phyloP scores from a whole-genome alignment of 768 basidiomycete genomes.

The Coprinopsis cinerea region DNA sequence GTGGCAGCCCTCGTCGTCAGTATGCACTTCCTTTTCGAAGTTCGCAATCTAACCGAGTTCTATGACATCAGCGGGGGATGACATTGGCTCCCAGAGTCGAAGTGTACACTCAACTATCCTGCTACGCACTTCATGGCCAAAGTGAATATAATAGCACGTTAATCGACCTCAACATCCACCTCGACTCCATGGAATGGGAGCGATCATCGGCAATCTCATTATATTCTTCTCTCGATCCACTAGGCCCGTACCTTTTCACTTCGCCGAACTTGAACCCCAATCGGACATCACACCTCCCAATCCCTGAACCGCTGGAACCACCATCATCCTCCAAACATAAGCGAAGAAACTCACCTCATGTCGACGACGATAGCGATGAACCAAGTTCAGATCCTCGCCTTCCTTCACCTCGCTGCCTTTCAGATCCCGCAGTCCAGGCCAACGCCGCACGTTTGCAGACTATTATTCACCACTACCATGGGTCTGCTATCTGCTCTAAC shows the following conservation, averaged over 20 bases:
- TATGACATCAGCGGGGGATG: constrained; percentile 64
- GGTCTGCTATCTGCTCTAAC: constrained; percentile 79
- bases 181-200: constrained; percentile 1
- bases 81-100: constrained; percentile 77
- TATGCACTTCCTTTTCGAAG: constrained; percentile 9
- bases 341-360: background rate
- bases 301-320: background rate
- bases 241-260: constrained; percentile 24
- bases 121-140: constrained; percentile 42
- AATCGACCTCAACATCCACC: background rate
- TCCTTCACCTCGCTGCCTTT: constrained; percentile 31
- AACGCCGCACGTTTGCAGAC: constrained; percentile 68
- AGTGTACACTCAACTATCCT: constrained; percentile 75
- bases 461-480: constrained; percentile 70
- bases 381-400: constrained; percentile 14
- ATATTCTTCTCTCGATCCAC: constrained; percentile 9
- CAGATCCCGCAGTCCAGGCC: constrained; percentile 58
- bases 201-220: constrained; percentile 8
- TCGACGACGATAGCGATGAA: constrained; percentile 21
- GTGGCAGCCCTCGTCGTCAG: constrained; percentile 59
- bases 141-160: constrained; percentile 10
- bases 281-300: background rate
- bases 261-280: constrained; percentile 10
- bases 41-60: constrained; percentile 11
- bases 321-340: constrained; percentile 6